Percentiles rank a stretch among this genome's conserved stretches.
phyloP scores from a whole-genome alignment of 2,329 filamentous ascomycete species.

The Aspergillus caelatus region DNA sequence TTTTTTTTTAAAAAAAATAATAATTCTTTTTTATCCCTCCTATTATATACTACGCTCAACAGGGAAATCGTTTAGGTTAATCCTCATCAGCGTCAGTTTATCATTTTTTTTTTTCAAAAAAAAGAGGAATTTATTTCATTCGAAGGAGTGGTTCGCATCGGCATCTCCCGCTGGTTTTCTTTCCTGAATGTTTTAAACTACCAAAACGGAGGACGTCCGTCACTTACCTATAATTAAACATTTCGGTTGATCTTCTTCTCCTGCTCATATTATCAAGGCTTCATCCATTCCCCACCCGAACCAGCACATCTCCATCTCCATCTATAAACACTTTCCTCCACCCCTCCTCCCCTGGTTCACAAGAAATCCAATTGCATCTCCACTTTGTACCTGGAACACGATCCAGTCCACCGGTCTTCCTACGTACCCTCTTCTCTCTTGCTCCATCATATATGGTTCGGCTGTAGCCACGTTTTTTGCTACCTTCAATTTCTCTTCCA shows the following conservation, averaged over 20 bases:
- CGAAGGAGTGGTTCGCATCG: constrained; percentile 11
- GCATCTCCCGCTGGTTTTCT: constrained; percentile 2
- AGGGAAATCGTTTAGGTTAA: constrained; percentile 7
- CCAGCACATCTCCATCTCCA: constrained; percentile 19
- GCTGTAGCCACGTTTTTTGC: constrained; percentile 7
- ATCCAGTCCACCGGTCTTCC: background rate
- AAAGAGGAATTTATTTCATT: background rate
- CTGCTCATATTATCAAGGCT: constrained; percentile 11
- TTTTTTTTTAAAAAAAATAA: background rate
- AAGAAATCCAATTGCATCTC: constrained; percentile 11
- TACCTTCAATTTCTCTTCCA: constrained; percentile 1
- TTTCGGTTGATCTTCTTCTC: constrained; percentile 17
- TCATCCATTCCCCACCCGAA: constrained; percentile 21
- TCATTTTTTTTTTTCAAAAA: background rate
- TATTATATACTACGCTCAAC: background rate
- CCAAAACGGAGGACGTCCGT: constrained; percentile 6
- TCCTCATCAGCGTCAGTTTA: constrained; percentile 4
- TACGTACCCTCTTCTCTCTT: constrained; percentile 3
- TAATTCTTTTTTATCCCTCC: no score
- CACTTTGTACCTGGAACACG: constrained; percentile 16
- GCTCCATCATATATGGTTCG: constrained; percentile 14
- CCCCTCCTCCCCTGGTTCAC: constrained; percentile 14
- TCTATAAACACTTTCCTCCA: constrained; percentile 25
- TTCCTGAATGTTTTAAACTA: constrained; percentile 7
- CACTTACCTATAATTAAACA: constrained; percentile 25